A percentile compares a stretch with the other conserved stretches of the same genome.
These are phyloP conservation scores for Lunasporangiospora selenospora DNA, from an alignment of 192 early-diverging fungal species.

Conservation along the genomic window DNA sequence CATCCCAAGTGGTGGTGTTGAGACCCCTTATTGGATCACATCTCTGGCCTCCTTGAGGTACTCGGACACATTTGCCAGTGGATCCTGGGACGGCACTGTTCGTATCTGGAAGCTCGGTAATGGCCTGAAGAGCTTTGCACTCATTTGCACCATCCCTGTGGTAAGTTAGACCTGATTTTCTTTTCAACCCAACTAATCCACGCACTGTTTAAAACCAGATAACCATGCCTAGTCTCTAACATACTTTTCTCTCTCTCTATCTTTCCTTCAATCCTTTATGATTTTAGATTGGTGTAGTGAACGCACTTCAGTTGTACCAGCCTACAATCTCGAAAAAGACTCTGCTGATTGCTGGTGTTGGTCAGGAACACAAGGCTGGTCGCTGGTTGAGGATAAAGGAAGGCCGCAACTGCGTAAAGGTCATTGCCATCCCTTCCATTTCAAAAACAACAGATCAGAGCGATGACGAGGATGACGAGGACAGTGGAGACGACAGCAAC, in stretches of 20 bases:
- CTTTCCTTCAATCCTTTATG: background rate
- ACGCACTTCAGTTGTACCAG: slow-evolving; percentile 40
- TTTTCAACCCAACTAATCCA: too few relatives aligned
- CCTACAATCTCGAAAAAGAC: slow-evolving; percentile 50
- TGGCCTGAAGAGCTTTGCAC: slow-evolving; percentile 67
- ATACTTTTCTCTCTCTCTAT: too few relatives aligned
- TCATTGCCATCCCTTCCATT: slow-evolving; percentile 67
- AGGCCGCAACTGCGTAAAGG: slow-evolving; percentile 75
- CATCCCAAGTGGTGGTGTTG: slow-evolving; percentile 45
- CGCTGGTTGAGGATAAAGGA: slow-evolving; percentile 87
- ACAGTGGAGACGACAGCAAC: slow-evolving; percentile 10
- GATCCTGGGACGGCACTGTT: slow-evolving; percentile 87
- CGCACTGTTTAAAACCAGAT: too few relatives aligned
- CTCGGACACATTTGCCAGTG: slow-evolving; percentile 91
- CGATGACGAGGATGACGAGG: slow-evolving; percentile 6
- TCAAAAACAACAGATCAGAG: slow-evolving; percentile 10
- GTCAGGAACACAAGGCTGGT: slow-evolving; percentile 90
- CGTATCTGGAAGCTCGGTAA: slow-evolving; percentile 85
- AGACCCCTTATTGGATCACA: slow-evolving; percentile 84
- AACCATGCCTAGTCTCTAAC: too few relatives aligned
- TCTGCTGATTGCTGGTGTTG: slow-evolving; percentile 73
- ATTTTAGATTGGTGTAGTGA: slow-evolving; percentile 28
- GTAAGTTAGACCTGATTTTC: slow-evolving; percentile 58
- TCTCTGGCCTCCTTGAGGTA: slow-evolving; percentile 81
- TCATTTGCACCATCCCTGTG: slow-evolving; percentile 69